phyloP scores from a whole-genome alignment of 257 asterid species.

The Lithospermum erythrorhizon region DNA sequence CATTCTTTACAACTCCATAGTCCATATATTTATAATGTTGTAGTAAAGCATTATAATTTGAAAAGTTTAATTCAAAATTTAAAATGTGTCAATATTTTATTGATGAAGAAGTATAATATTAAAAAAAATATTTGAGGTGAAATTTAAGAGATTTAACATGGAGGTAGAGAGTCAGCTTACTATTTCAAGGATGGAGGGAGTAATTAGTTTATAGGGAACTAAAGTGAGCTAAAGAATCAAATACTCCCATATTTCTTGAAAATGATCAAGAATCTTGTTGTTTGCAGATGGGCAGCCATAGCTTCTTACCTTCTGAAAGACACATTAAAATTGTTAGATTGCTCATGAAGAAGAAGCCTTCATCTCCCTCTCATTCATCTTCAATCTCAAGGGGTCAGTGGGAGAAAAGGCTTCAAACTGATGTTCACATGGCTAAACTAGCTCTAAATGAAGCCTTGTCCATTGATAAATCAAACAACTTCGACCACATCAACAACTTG shows the following conservation, averaged over 20 bases:
- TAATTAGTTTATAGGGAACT: too few relatives aligned
- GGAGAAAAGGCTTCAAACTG: conserved; percentile 92
- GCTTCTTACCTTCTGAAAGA: conserved; percentile 76
- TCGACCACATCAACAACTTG: not conserved
- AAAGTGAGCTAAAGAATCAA: too few relatives aligned
- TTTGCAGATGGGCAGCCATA: conserved; percentile 87
- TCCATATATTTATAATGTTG: too few relatives aligned
- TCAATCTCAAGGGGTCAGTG: conserved; percentile 62
- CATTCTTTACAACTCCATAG: too few relatives aligned
- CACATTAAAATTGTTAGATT: conserved; percentile 82
- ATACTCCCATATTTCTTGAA: not conserved
- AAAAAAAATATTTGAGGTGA: too few relatives aligned
- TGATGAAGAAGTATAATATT: too few relatives aligned
- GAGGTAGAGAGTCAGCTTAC: too few relatives aligned
- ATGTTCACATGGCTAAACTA: conserved; percentile 73
- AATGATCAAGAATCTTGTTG: not conserved
- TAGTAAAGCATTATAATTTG: too few relatives aligned
- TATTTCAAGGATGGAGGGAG: too few relatives aligned
- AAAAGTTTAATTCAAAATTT: too few relatives aligned
- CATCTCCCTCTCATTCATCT: conserved; percentile 12
- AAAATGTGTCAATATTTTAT: too few relatives aligned
- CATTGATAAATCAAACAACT: conserved; percentile 24
- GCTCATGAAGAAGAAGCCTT: conserved; percentile 70
- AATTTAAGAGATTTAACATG: too few relatives aligned
- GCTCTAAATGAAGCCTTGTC: conserved; percentile 78